A percentile compares a stretch with the other conserved stretches of the same genome.
These are phyloP conservation scores for Narthecium ossifragum DNA, from an alignment of 106 monocot species.

Conservation along the genomic window DNA sequence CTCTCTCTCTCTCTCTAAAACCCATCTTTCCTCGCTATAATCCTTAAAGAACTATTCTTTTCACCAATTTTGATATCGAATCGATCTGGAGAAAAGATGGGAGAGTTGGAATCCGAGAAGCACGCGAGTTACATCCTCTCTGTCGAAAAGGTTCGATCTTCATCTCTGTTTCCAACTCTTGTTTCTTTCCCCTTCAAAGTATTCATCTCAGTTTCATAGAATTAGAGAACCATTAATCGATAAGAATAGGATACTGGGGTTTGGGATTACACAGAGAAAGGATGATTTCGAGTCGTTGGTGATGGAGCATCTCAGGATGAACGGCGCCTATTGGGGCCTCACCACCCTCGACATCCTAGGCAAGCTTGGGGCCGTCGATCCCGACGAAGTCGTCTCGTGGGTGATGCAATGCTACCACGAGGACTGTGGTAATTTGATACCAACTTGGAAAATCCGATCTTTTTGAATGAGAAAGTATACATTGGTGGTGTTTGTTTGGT, in stretches of 20 bases:
- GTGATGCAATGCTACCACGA: conserved; percentile 67
- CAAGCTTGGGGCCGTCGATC: conserved; percentile 51
- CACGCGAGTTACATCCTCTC: conserved; percentile 76
- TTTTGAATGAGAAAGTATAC: not conserved
- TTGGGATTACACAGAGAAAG: conserved; percentile 41
- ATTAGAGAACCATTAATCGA: no score
- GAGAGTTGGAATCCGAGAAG: conserved; percentile 55
- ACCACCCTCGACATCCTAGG: conserved; percentile 85
- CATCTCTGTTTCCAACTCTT: not conserved
- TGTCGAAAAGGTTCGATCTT: conserved; percentile 56
- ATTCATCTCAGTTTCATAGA: not conserved
- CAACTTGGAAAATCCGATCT: not conserved
- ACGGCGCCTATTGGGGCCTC: conserved; percentile 94
- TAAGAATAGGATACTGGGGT: no score
- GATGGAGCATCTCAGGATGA: conserved; percentile 85
- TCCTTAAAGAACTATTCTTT: no score
- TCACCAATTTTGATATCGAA: no score
- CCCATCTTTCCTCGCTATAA: no score
- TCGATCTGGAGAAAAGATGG: conserved; percentile 16
- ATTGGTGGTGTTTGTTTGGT: not conserved
- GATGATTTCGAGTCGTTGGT: conserved; percentile 72
- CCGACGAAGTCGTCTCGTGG: conserved; percentile 69
- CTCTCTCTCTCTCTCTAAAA: no score
- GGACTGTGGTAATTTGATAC: conserved; percentile 35
- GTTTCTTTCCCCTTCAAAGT: not conserved